Evolutionary conservation across 208 protist genomes (phyloP).

Genomic region (Leptomonas pyrrhocoris): DNA sequence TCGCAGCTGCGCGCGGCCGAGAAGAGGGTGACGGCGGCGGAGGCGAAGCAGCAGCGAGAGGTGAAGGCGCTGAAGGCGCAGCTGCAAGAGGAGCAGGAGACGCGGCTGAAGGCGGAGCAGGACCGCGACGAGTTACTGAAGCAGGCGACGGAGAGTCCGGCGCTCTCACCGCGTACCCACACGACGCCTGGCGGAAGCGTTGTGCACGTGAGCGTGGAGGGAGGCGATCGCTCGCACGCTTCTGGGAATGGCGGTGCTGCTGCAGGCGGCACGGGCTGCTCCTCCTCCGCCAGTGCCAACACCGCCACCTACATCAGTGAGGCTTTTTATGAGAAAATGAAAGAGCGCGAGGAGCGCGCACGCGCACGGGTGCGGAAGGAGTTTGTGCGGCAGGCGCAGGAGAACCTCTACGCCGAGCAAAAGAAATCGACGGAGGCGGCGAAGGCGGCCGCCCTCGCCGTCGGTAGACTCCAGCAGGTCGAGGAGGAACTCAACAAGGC

Average conservation of each 20-base stretch:
- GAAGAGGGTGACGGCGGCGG: neutral
- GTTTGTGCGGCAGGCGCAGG: constrained; percentile 37
- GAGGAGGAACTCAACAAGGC: constrained; percentile 8
- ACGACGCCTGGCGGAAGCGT: neutral
- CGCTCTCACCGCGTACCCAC: neutral
- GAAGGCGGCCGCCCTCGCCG: constrained; percentile 9
- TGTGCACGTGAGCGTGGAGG: neutral
- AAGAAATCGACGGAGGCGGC: constrained; percentile 29
- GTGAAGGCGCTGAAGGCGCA: constrained; percentile 34
- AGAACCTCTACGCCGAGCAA: constrained; percentile 34
- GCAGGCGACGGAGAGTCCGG: constrained; percentile 13
- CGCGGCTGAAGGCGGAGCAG: constrained; percentile 27
- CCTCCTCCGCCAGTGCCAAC: neutral
- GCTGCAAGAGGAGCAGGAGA: constrained; percentile 29
- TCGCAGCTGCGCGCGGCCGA: constrained; percentile 15
- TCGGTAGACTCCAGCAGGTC: constrained; percentile 2
- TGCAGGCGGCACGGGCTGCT: too few relatives aligned
- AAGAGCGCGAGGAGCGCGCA: constrained; percentile 38
- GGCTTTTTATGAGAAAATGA: constrained; percentile 36
- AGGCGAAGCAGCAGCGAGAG: constrained; percentile 30
- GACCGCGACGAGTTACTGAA: constrained; percentile 41
- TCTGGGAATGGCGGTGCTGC: neutral
- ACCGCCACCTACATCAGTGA: constrained; percentile 18
- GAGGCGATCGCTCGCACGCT: neutral
- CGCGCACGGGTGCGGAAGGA: constrained; percentile 34